phyloP scores from a whole-genome alignment of 208 protist genomes.

The Wallacemonas sp. region DNA sequence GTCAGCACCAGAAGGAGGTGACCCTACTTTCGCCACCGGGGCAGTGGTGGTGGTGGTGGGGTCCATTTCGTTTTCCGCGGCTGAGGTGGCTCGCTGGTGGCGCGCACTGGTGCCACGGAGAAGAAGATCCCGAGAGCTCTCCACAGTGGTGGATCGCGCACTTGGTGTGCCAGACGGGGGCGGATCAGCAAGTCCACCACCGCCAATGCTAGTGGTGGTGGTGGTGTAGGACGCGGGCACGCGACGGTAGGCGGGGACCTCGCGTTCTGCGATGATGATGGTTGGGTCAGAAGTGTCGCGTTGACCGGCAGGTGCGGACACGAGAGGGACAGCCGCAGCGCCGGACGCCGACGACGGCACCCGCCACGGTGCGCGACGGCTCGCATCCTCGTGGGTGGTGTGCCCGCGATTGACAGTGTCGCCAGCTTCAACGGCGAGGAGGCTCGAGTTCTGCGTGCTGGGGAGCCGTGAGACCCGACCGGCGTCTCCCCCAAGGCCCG shows the following conservation, averaged over 20 bases:
- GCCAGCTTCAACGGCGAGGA: background rate
- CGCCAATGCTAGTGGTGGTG: no score
- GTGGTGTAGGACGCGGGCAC: no score
- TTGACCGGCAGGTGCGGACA: conserved; percentile 22
- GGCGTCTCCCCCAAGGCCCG: conserved; percentile 4
- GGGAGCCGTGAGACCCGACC: conserved; percentile 14
- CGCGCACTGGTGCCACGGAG: background rate
- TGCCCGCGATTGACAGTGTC: background rate
- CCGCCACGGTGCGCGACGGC: conserved; percentile 17
- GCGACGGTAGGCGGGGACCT: conserved; percentile 37
- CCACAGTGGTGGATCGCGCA: no score
- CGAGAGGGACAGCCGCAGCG: conserved; percentile 21
- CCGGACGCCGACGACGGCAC: conserved; percentile 4
- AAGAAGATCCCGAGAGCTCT: no score
- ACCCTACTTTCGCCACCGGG: no score
- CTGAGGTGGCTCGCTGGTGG: background rate
- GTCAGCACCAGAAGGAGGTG: no score
- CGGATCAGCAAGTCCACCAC: no score
- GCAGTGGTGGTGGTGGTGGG: no score
- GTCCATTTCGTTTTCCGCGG: no score
- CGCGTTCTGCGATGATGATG: conserved; percentile 18
- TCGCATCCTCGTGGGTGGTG: conserved; percentile 23
- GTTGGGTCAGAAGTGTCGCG: conserved; percentile 4
- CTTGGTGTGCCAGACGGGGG: no score
- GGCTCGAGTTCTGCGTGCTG: conserved; percentile 2